Conservation (phyloP, 2,329 filamentous ascomycete species). For the Didymella segeticola region DNA sequence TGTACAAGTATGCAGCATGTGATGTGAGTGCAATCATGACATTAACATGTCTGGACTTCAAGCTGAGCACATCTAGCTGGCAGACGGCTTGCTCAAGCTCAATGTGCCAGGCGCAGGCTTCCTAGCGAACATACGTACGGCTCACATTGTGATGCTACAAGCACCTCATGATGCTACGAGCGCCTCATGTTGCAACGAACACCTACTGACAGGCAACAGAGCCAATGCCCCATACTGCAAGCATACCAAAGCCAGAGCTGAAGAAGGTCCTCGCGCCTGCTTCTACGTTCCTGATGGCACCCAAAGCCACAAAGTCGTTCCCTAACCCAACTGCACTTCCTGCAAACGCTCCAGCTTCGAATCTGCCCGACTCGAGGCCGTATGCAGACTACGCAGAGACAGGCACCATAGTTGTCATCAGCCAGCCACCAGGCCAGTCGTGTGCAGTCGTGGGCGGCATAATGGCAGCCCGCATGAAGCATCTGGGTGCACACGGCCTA, state of each 20-base stretch:
- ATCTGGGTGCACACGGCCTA: constrained; percentile 65
- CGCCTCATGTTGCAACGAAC: constrained; percentile 26
- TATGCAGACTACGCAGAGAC: constrained; percentile 71
- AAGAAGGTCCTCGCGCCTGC: constrained; percentile 59
- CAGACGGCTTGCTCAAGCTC: constrained; percentile 75
- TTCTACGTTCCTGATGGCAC: constrained; percentile 68
- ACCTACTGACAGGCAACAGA: constrained; percentile 21
- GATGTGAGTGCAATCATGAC: constrained; percentile 32
- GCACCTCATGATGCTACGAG: too few species aligned
- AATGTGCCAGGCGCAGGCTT: constrained; percentile 71
- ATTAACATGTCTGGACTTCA: background rate
- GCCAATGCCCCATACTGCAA: constrained; percentile 34
- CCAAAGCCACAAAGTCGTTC: constrained; percentile 59
- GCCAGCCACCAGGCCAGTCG: constrained; percentile 68
- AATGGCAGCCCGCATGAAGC: constrained; percentile 73
- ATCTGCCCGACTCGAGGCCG: constrained; percentile 56
- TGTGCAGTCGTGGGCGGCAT: constrained; percentile 80
- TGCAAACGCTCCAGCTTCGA: constrained; percentile 37
- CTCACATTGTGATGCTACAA: constrained; percentile 28
- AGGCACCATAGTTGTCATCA: constrained; percentile 69
- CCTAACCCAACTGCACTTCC: constrained; percentile 41
- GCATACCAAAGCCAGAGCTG: constrained; percentile 23
- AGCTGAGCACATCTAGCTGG: constrained; percentile 46
- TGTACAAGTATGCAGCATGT: constrained; percentile 44
- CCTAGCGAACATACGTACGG: constrained; percentile 66